These are phyloP conservation scores for Talaromyces sp. DNA, from an alignment of 2,329 filamentous ascomycete genomes.

Conservation along the genomic window DNA sequence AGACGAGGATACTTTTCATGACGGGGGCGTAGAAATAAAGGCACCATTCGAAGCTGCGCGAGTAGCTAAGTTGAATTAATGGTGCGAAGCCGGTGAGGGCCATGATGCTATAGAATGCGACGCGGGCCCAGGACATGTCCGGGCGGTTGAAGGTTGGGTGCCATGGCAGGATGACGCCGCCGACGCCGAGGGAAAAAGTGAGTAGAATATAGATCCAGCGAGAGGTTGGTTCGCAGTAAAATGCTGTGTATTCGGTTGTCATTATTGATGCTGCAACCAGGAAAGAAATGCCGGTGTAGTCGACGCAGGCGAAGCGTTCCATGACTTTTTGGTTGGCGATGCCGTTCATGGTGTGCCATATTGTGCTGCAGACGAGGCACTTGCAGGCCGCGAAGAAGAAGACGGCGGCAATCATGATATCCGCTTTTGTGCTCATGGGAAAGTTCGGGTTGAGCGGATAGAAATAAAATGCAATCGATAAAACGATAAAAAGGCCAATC, in stretches of 20 bases:
- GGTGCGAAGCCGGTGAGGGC: constrained; percentile 86
- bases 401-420: constrained; percentile 84
- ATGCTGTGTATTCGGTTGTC: constrained; percentile 97
- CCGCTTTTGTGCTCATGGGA: constrained; percentile 76
- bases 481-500: constrained; percentile 80
- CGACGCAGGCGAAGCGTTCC: constrained; percentile 94
- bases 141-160: constrained; percentile 88
- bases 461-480: constrained; percentile 90
- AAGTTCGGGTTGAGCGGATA: constrained; percentile 89
- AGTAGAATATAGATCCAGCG: constrained; percentile 81
- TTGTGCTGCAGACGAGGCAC: constrained; percentile 87
- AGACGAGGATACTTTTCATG: constrained; percentile 79
- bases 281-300: constrained; percentile 95
- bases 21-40: constrained; percentile 86
- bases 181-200: constrained; percentile 76
- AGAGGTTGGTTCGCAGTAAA: constrained; percentile 91
- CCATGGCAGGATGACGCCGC: constrained; percentile 90
- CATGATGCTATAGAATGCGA: constrained; percentile 85
- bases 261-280: constrained; percentile 92
- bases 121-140: constrained; percentile 90
- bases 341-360: constrained; percentile 99
- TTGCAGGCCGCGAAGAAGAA: constrained; percentile 97
- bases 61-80: constrained; percentile 75
- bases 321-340: constrained; percentile 86
- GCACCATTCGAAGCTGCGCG: constrained; percentile 76